Base-by-base conservation (phyloP, 2,329 filamentous ascomycete species). In the Purpureocillium lavendulum region DNA sequence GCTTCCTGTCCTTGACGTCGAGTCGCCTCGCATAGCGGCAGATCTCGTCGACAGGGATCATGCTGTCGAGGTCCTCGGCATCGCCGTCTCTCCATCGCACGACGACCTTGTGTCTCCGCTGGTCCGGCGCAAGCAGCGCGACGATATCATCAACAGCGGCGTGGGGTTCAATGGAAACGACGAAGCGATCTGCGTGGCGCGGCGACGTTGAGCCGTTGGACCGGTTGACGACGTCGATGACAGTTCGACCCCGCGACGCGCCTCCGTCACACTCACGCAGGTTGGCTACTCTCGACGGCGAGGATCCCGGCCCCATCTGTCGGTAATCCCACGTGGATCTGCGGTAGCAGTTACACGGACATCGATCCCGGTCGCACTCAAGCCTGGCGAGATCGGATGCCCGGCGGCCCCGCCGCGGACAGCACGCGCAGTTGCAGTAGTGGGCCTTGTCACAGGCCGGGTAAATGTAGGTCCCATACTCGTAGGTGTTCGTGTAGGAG, bases 21-120 rank as follows among this genome's bases (percentile, higher is more conserved):
- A 59, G 44, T 33, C 41, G 45, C 16, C 40, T 39, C 2, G 43
- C 52, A 12, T 40, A 35, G 8, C 38, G 35, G 29, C 40, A 37
- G 16, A 60, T 31, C 16, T 56, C 51, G 4, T 42, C 35, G 35
- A 58, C 30, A 12, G 44, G 39, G 5, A 57, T 41, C 12, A 41
- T 18, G 2, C 44, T 40, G 30, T 47, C 48, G 11, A 60, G 45
- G 7, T 32, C 34, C 42, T 59, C 54, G 3, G 29, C 33, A 7
- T 38, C 43, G 13, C 50, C 54, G 37, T 55, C 44, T 11, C 42
- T 30, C 58, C 55, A 60, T 30, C 48, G 47, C 24, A 59, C 55
- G 18, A 53, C 8, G 4, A 57, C 51, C 40, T 50, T 53, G 44
- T 49, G 41, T 7, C 40, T 34, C 11, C 34, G 40, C 35, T 36